Evolutionary conservation across 164 flowering plant genomes (phyloP).

Genomic region (Magnolia sinica): DNA sequence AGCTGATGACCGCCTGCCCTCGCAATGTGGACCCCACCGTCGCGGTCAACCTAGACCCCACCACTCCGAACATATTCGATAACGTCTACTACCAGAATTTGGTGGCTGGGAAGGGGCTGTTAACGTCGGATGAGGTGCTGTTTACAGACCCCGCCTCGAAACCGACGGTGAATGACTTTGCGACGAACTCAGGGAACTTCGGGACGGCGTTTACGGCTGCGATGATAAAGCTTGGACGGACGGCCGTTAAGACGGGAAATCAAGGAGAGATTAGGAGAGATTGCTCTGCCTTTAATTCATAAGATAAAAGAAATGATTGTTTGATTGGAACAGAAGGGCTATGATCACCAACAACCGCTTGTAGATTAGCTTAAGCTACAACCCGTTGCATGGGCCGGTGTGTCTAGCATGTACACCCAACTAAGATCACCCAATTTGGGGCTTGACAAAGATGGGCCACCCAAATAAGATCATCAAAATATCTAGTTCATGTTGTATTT

Average conservation of each 20-base stretch:
- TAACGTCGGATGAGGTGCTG: constrained; percentile 64
- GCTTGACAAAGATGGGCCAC: no score
- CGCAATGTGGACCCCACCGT: constrained; percentile 41
- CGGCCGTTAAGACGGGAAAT: constrained; percentile 52
- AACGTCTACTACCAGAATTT: constrained; percentile 61
- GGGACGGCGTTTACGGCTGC: constrained; percentile 44
- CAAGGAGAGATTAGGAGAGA: constrained; percentile 53
- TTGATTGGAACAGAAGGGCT: background rate
- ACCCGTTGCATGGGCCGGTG: no score
- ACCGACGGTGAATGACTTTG: constrained; percentile 42
- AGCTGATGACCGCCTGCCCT: constrained; percentile 51
- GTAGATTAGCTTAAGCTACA: no score
- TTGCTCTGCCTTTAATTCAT: constrained; percentile 46
- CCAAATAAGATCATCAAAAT: no score
- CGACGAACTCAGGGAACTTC: constrained; percentile 33
- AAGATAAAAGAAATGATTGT: background rate
- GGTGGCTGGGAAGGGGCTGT: constrained; percentile 50
- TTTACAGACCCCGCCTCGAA: constrained; percentile 40
- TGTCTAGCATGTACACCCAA: no score
- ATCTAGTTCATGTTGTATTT: no score
- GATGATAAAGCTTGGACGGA: constrained; percentile 64
- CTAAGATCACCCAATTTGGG: no score
- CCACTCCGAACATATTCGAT: constrained; percentile 52
- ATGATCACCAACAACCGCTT: no score
- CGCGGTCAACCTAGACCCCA: constrained; percentile 57